phyloP scores from a whole-genome alignment of 495 filamentous ascomycete species.

The Aspergillus carlsbadensis region DNA sequence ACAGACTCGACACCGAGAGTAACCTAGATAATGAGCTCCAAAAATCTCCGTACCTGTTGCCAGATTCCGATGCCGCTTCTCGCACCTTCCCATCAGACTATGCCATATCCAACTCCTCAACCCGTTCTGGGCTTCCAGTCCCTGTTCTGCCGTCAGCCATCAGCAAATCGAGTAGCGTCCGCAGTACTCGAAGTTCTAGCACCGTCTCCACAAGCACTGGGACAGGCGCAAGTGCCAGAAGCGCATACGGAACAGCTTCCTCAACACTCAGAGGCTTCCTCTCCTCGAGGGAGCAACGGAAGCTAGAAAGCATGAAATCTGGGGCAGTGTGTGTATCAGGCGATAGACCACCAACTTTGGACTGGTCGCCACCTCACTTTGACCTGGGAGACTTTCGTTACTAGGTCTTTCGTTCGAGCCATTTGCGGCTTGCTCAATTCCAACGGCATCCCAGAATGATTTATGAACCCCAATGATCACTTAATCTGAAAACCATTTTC shows the following conservation, averaged over 20 bases:
- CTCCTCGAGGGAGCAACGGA: constrained; percentile 33
- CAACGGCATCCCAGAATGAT: constrained; percentile 10
- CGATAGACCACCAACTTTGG: constrained; percentile 39
- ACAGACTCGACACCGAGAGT: constrained; percentile 19
- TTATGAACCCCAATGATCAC: constrained; percentile 15
- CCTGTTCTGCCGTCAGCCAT: constrained; percentile 32
- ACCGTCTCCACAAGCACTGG: constrained; percentile 40
- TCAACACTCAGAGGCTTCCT: constrained; percentile 44
- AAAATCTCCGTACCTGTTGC: constrained; percentile 24
- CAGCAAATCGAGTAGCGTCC: constrained; percentile 38
- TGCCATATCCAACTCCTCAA: constrained; percentile 17
- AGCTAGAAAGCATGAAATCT: constrained; percentile 31
- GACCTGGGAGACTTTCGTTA: constrained; percentile 39
- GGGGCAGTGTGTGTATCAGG: constrained; percentile 31
- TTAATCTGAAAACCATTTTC: constrained; percentile 10
- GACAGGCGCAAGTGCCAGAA: constrained; percentile 34
- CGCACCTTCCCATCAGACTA: constrained; percentile 30
- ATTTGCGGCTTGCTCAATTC: too few relatives aligned
- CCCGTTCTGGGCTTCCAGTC: constrained; percentile 37
- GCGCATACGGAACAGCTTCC: constrained; percentile 39
- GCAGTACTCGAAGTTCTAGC: constrained; percentile 44
- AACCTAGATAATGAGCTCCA: constrained; percentile 17
- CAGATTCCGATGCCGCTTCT: constrained; percentile 12
- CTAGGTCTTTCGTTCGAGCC: not conserved
- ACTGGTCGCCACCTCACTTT: constrained; percentile 45